A percentile compares a stretch with the other conserved stretches of the same genome.
phyloP scores from a whole-genome alignment of 2,329 filamentous ascomycete species.

The Fusarium avenaceum region DNA sequence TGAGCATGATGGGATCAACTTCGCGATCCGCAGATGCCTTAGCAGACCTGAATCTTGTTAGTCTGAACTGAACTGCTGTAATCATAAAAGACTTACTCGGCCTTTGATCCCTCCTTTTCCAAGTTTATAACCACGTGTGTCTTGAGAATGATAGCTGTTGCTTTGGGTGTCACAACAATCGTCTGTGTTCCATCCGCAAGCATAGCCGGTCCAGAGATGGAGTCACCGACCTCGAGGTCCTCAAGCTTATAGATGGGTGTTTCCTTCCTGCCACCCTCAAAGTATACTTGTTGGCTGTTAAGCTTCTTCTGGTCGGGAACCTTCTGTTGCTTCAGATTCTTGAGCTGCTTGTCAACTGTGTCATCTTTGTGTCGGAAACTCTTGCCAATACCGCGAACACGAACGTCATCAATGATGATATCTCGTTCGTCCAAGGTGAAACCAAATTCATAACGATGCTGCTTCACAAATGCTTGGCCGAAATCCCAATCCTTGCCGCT shows the following conservation, averaged over 20 bases:
- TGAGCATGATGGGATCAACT: constrained; percentile 84
- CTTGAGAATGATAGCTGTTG: constrained; percentile 81
- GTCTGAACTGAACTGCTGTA: background rate
- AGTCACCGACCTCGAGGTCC: constrained; percentile 78
- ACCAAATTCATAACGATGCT: constrained; percentile 93
- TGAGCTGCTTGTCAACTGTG: constrained; percentile 87
- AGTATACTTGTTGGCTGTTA: constrained; percentile 80
- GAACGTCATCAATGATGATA: constrained; percentile 90
- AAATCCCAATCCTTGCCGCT: constrained; percentile 82
- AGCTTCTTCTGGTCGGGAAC: constrained; percentile 72
- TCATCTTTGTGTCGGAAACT: constrained; percentile 84
- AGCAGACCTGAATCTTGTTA: constrained; percentile 37
- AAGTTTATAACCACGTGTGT: constrained; percentile 93
- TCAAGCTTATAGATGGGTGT: constrained; percentile 88
- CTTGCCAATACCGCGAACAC: constrained; percentile 89
- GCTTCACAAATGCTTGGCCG: constrained; percentile 84
- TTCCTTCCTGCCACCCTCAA: constrained; percentile 81
- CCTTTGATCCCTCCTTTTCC: constrained; percentile 65
- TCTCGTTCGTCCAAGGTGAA: constrained; percentile 88
- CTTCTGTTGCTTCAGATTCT: constrained; percentile 72
- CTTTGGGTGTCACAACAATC: constrained; percentile 86
- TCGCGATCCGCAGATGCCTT: constrained; percentile 44
- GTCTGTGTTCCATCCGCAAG: constrained; percentile 91
- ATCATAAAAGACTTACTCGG: constrained; percentile 47
- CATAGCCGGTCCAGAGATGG: constrained; percentile 84